Base-by-base conservation (phyloP, 192 early-diverging fungal species). In the Martensiomyces pterosporus region DNA sequence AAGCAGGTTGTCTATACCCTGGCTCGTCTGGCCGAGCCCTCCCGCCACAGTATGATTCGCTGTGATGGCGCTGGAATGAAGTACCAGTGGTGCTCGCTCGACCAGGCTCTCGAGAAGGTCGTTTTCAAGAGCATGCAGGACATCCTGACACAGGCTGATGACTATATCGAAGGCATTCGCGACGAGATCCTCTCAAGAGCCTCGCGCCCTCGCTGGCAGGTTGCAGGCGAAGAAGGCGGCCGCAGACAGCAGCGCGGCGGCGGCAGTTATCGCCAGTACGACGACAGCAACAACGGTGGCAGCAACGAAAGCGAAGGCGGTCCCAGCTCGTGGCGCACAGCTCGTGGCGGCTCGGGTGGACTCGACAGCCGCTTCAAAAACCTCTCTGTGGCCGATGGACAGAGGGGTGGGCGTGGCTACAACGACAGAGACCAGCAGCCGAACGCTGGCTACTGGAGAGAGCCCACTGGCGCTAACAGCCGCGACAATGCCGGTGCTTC, bases 81-180 rank as follows among this genome's bases (percentile, higher is more conserved):
- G 65, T 74, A 85, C 33, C 61, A 72, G 33, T 93, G 91, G 91
- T 81, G 80, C 57, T 49, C 75, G 17, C 60, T 85, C 7, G 76
- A 83, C 23, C 64, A 71, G 41, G 89, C 89, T 0, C 50, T 67
- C 3, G 86, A 88, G 25, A 89, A 84, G 51, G 77, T 65, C 1
- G 55, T 81, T 24, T 91, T 81, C 61, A 81, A 80, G 52, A 87
- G 72, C 57, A 93, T 93, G 89, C 88, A 93, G 65, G 80, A 90
- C 45, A 81, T 89, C 7, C 71, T 93, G 43, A 75, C 66, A n/a
- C 65, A 81, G 47, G 84, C 90, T 1, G 67, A 81, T 35, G 53
- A 75, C 38, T 84, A 79, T 58, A 79, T 87, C 19, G 85, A 85
- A 46, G 69, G 66, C 16, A 76, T 64, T 21, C 79, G 76, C 46